Conservation (phyloP, 2,329 filamentous ascomycete genomes). For the Verticillium albo-atrum region DNA sequence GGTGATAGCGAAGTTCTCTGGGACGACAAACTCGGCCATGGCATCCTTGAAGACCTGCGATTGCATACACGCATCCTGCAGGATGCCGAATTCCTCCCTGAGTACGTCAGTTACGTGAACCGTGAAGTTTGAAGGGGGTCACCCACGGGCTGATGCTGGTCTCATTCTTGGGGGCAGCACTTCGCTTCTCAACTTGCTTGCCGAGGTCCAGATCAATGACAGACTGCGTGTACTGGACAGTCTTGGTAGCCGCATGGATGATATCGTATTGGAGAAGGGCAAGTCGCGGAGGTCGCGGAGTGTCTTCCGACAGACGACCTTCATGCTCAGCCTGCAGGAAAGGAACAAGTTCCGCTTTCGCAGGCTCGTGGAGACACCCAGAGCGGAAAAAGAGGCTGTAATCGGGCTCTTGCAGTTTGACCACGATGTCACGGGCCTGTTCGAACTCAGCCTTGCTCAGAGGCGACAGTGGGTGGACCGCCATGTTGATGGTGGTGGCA, state of each 20-base stretch:
- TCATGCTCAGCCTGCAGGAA: constrained; percentile 60
- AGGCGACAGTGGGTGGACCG: constrained; percentile 41
- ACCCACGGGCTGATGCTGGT: constrained; percentile 30
- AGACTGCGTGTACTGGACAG: constrained; percentile 26
- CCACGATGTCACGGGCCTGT: constrained; percentile 38
- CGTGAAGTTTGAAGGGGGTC: background rate
- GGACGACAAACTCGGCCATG: constrained; percentile 40
- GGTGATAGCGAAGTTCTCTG: constrained; percentile 35
- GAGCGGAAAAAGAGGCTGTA: constrained; percentile 43
- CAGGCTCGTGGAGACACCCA: constrained; percentile 59
- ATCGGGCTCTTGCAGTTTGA: constrained; percentile 23
- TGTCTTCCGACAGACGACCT: constrained; percentile 37
- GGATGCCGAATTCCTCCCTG: constrained; percentile 34
- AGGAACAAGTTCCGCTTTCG: constrained; percentile 51
- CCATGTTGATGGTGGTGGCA: constrained; percentile 1
- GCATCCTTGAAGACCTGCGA: constrained; percentile 42
- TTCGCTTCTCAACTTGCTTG: constrained; percentile 21
- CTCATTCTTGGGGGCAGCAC: constrained; percentile 24
- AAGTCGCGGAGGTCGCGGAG: constrained; percentile 38
- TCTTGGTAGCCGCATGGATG: constrained; percentile 21
- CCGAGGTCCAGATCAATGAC: constrained; percentile 31
- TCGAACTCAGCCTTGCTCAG: constrained; percentile 46
- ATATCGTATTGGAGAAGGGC: constrained; percentile 42
- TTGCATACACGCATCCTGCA: constrained; percentile 33
- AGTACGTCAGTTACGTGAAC: background rate